Percentiles rank a stretch among this genome's conserved stretches.
phyloP scores from a whole-genome alignment of 345 rosid genomes.

The Eucalyptus fibrosa region DNA sequence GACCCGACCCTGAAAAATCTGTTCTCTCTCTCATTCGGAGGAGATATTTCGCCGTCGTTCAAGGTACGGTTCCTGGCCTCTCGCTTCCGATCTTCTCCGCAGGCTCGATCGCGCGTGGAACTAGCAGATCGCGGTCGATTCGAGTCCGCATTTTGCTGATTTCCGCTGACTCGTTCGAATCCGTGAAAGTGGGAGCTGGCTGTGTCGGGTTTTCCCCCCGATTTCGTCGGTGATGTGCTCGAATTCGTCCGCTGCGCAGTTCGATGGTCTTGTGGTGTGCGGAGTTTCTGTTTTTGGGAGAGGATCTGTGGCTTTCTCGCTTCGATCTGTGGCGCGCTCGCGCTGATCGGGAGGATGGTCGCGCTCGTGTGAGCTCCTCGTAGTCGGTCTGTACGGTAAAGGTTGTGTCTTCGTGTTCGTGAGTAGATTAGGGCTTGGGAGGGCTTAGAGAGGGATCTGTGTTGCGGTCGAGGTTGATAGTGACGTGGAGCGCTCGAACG shows the following conservation, averaged over 20 bases:
- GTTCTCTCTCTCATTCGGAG: background rate
- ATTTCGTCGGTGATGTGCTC: background rate
- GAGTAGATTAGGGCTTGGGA: background rate
- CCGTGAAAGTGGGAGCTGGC: background rate
- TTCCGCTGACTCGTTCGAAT: background rate
- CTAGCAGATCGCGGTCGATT: background rate
- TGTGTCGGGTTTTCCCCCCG: background rate
- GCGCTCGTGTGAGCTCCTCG: background rate
- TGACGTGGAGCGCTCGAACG: background rate
- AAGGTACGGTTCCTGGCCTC: background rate
- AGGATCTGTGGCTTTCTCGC: background rate
- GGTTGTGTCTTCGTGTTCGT: background rate
- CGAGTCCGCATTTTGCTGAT: background rate
- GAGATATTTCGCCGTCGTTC: background rate
- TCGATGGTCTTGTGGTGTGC: background rate
- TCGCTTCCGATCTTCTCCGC: background rate
- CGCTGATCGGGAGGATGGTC: background rate
- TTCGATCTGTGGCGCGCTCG: background rate
- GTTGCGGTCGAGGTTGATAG: background rate
- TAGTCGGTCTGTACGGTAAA: background rate
- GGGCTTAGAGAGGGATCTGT: background rate
- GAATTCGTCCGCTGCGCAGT: background rate
- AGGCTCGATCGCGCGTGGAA: background rate
- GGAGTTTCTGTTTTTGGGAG: background rate
- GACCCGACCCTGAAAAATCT: background rate